Percentiles rank a stretch among this genome's conserved stretches.
These are phyloP conservation scores for Hysterium pulicare DNA, from an alignment of 2,329 filamentous ascomycete genomes.

Conservation along the genomic window DNA sequence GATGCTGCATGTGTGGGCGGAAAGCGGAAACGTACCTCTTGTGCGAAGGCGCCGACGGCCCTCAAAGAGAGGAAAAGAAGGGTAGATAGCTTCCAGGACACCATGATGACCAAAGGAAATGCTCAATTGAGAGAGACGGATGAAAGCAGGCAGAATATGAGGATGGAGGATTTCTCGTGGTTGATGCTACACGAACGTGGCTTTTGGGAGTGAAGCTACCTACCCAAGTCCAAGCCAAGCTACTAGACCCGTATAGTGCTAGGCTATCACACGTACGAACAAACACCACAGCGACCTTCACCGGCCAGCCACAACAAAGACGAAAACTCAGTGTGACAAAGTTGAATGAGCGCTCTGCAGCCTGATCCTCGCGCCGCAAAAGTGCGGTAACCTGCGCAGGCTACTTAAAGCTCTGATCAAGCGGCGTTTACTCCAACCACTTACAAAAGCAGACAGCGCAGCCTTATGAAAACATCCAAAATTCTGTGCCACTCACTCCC, in stretches of 20 bases:
- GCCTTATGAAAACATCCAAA: neutral
- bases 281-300: too few species aligned
- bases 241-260: too few species aligned
- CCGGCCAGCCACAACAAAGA: too few species aligned
- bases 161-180: too few species aligned
- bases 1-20: constrained; percentile 20
- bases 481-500: neutral
- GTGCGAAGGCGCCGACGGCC: constrained; percentile 62
- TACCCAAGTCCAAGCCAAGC: too few species aligned
- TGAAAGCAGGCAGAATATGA: constrained; percentile 4
- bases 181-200: constrained; percentile 4
- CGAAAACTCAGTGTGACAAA: too few species aligned
- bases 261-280: too few species aligned
- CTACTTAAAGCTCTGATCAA: constrained; percentile 1
- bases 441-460: neutral
- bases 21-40: constrained; percentile 52
- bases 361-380: neutral
- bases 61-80: constrained; percentile 69
- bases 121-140: constrained; percentile 4
- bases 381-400: neutral
- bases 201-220: constrained; percentile 1
- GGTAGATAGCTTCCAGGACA: constrained; percentile 68
- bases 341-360: too few species aligned
- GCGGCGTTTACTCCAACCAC: neutral
- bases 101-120: constrained; percentile 53